Conservation (phyloP, 306 rosid species). For the Trifolium subterraneum region DNA sequence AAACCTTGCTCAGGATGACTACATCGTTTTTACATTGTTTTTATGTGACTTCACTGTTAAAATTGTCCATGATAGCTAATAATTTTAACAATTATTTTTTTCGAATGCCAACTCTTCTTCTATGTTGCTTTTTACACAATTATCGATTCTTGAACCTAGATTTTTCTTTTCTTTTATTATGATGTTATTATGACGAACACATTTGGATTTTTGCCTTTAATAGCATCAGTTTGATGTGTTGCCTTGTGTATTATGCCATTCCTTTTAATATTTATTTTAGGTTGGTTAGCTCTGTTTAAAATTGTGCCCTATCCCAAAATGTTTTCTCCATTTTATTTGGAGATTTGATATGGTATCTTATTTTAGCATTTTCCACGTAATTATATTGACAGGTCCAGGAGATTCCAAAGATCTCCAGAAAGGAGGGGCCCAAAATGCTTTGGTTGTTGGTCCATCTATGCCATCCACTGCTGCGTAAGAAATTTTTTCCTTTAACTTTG, state of each 20-base stretch:
- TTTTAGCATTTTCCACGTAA: constrained; percentile 1
- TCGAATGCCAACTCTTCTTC: background rate
- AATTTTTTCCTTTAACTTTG: constrained; percentile 17
- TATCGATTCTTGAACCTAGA: constrained; percentile 1
- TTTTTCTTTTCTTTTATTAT: background rate
- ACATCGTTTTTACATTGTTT: background rate
- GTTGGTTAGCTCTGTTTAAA: constrained; percentile 3
- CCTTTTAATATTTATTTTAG: constrained; percentile 6
- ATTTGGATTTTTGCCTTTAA: background rate
- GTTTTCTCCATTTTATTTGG: background rate
- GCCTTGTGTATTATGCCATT: constrained; percentile 13
- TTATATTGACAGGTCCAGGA: constrained; percentile 56
- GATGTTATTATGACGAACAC: background rate
- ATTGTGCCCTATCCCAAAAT: background rate
- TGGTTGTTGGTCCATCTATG: constrained; percentile 85
- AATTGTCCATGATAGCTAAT: background rate
- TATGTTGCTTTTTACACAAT: constrained; percentile 9
- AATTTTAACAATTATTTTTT: background rate
- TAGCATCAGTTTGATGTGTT: background rate
- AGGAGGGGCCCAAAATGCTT: constrained; percentile 66
- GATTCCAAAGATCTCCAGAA: constrained; percentile 59
- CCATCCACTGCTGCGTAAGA: constrained; percentile 70
- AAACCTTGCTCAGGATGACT: background rate
- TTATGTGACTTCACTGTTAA: constrained; percentile 12
- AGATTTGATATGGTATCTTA: background rate